phyloP scores from a whole-genome alignment of 768 basidiomycete genomes.

The Tylopilus vinaceipallidus region DNA sequence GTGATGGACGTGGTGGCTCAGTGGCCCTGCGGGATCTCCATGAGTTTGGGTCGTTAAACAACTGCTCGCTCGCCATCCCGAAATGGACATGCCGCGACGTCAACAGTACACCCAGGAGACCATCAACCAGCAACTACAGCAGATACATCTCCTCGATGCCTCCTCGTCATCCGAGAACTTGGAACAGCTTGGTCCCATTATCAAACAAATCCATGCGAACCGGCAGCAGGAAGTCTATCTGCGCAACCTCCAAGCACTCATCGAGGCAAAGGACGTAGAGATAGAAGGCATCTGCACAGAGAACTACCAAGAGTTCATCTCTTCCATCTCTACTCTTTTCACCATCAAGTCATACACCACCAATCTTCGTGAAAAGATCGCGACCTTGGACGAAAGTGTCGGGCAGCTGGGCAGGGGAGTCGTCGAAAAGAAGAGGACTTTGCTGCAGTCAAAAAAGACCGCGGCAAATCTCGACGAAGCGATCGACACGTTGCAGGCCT shows the following conservation, averaged over 20 bases:
- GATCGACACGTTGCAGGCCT: conserved; percentile 93
- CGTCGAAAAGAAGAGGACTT: conserved; percentile 89
- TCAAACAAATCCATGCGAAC: conserved; percentile 88
- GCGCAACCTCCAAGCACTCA: conserved; percentile 79
- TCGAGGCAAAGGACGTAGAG: conserved; percentile 92
- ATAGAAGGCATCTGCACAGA: conserved; percentile 95
- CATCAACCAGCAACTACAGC: conserved; percentile 88
- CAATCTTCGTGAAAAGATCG: conserved; percentile 88
- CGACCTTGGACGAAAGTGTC: conserved; percentile 84
- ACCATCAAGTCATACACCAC: conserved; percentile 95
- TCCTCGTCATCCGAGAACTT: conserved; percentile 91
- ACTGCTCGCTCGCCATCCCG: conserved; percentile 10
- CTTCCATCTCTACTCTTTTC: conserved; percentile 94
- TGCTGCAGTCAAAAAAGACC: conserved; percentile 89
- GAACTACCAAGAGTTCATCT: conserved; percentile 98
- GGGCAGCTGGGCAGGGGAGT: conserved; percentile 83
- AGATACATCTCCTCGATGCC: conserved; percentile 85
- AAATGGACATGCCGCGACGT: conserved; percentile 63
- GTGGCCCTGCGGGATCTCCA: too few relatives aligned
- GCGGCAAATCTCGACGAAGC: conserved; percentile 94
- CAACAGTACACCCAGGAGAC: conserved; percentile 75
- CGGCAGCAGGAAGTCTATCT: conserved; percentile 89
- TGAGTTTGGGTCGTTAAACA: conserved; percentile 48
- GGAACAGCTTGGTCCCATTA: conserved; percentile 92
- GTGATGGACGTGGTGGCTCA: conserved; percentile 1